Percentiles rank a stretch among this genome's conserved stretches.
These are phyloP conservation scores for Cyberlindnera mycetangii DNA, from an alignment of 805 yeast species.

Conservation along the genomic window DNA sequence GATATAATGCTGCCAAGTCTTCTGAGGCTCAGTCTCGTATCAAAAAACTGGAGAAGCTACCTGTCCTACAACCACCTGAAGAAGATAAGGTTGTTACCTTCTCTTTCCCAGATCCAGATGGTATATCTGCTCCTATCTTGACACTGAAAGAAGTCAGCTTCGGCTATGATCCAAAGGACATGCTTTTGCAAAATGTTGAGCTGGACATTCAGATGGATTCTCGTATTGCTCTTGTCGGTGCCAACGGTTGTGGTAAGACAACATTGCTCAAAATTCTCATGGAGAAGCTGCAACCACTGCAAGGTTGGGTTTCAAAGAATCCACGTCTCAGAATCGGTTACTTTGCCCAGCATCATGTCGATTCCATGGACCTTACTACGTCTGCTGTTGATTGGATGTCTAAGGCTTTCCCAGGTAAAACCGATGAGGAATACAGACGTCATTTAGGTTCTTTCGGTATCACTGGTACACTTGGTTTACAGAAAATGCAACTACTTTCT, in stretches of 20 bases:
- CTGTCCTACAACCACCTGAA: slow-evolving; percentile 89
- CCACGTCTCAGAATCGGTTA: slow-evolving; percentile 90
- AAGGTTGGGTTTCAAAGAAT: slow-evolving; percentile 78
- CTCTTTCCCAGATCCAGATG: slow-evolving; percentile 94
- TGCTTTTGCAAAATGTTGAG: slow-evolving; percentile 74
- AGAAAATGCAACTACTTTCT: slow-evolving; percentile 82
- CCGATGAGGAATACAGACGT: slow-evolving; percentile 95
- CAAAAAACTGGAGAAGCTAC: slow-evolving; percentile 92
- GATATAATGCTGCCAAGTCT: slow-evolving; percentile 97
- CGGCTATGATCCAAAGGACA: slow-evolving; percentile 67
- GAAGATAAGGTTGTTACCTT: slow-evolving; percentile 83
- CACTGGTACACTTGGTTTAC: slow-evolving; percentile 89
- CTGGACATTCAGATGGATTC: slow-evolving; percentile 91
- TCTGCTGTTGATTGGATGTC: slow-evolving; percentile 97
- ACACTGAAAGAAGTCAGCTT: slow-evolving; percentile 85
- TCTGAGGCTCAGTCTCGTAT: slow-evolving; percentile 98
- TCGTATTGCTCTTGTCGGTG: slow-evolving; percentile 95
- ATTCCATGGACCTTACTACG: slow-evolving; percentile 83
- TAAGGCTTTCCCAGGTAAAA: slow-evolving; percentile 81
- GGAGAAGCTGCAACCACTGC: slow-evolving; percentile 69
- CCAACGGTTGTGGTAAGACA: slow-evolving; percentile 99
- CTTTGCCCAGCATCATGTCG: slow-evolving; percentile 98
- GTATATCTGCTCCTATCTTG: slow-evolving; percentile 87
- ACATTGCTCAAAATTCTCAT: slow-evolving; percentile 84
- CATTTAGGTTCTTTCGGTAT: slow-evolving; percentile 97